phyloP scores from a whole-genome alignment of 2,329 filamentous ascomycete genomes.

The Xylariaceae sp. region DNA sequence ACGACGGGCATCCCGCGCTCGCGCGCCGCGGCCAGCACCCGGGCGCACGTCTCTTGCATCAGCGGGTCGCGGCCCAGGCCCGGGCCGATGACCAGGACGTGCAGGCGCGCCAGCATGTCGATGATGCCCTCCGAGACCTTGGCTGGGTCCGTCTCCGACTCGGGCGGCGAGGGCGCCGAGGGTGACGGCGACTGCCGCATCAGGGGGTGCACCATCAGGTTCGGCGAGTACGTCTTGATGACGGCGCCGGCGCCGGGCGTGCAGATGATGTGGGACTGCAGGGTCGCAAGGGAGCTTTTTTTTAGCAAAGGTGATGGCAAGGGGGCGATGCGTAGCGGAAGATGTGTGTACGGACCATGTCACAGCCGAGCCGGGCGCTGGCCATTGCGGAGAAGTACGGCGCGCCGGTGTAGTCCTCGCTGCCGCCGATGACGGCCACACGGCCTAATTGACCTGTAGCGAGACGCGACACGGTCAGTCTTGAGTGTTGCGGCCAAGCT shows the following conservation, averaged over 20 bases:
- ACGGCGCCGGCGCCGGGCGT: constrained; percentile 79
- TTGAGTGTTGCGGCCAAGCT: too few relatives aligned
- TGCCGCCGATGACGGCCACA: constrained; percentile 89
- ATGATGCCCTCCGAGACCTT: constrained; percentile 62
- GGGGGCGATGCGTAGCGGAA: too few relatives aligned
- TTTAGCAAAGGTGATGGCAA: too few relatives aligned
- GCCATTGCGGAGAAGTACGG: constrained; percentile 98
- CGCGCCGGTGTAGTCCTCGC: constrained; percentile 92
- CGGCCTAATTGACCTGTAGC: constrained; percentile 79
- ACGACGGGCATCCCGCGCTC: constrained; percentile 70
- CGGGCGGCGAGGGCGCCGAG: constrained; percentile 35
- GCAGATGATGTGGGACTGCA: constrained; percentile 86
- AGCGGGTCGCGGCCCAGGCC: constrained; percentile 82
- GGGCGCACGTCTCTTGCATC: constrained; percentile 80
- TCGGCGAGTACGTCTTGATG: constrained; percentile 96
- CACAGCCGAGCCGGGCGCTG: constrained; percentile 79
- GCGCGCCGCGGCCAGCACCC: constrained; percentile 71
- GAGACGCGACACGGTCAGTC: too few relatives aligned
- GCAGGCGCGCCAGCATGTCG: constrained; percentile 74
- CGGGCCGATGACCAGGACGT: constrained; percentile 88
- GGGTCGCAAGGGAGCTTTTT: not conserved
- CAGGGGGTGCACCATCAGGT: constrained; percentile 95
- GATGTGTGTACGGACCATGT: constrained; percentile 59
- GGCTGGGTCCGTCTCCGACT: constrained; percentile 48
- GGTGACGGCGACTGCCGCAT: constrained; percentile 65